Evolutionary conservation across 2,329 filamentous ascomycete species (phyloP).

Genomic region (Microsporum canis): DNA sequence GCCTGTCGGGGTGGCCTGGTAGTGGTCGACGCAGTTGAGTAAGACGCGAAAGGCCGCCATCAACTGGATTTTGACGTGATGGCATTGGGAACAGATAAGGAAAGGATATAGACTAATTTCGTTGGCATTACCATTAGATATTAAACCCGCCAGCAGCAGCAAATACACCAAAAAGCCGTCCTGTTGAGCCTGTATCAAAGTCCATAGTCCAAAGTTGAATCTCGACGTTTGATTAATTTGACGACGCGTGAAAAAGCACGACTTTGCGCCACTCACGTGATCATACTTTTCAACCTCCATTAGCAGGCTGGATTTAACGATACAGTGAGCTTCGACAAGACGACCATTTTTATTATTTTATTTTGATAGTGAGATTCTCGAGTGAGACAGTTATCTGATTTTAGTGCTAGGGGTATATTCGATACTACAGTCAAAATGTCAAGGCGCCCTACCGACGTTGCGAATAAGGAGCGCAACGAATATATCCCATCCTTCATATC

Average conservation of each 20-base stretch:
- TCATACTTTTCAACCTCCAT: neutral
- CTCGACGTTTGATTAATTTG: neutral
- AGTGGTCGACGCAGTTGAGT: conserved; percentile 92
- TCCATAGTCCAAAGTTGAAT: neutral
- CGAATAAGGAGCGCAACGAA: conserved; percentile 81
- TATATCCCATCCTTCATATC: conserved; percentile 98
- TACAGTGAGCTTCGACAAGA: neutral
- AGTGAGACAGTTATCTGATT: neutral
- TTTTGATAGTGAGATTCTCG: neutral
- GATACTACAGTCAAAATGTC: conserved; percentile 24
- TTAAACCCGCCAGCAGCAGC: neutral
- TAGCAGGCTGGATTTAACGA: neutral
- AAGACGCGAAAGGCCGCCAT: conserved; percentile 79
- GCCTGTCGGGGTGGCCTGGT: conserved; percentile 65
- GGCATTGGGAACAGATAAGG: neutral
- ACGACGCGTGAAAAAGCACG: neutral
- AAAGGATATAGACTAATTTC: neutral
- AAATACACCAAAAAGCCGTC: neutral
- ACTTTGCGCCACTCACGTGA: neutral
- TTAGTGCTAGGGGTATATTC: neutral
- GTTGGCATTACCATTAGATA: neutral
- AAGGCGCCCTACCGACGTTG: conserved; percentile 42
- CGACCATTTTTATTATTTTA: neutral
- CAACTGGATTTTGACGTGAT: conserved; percentile 15
- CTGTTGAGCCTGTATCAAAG: neutral